phyloP scores from a whole-genome alignment of 331 rosid genomes.

The Quercus lobata region DNA sequence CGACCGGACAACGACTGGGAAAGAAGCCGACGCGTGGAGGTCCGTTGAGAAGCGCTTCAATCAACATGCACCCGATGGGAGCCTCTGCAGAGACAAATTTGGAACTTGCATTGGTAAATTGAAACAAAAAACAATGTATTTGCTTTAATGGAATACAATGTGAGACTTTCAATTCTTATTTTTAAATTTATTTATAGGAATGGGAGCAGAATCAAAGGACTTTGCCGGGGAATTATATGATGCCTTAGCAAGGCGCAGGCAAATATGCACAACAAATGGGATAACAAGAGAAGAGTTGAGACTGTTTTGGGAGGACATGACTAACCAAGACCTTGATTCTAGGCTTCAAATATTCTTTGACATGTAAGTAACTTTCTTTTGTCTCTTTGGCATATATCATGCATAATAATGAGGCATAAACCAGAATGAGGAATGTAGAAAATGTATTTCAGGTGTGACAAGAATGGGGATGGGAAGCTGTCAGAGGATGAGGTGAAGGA shows the following conservation, averaged over 20 bases:
- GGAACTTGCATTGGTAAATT: conserved; percentile 70
- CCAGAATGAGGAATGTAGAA: conserved; percentile 13
- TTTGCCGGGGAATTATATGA: conserved; percentile 72
- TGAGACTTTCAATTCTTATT: background rate
- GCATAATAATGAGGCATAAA: conserved; percentile 1
- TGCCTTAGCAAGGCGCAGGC: conserved; percentile 63
- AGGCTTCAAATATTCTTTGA: conserved; percentile 90
- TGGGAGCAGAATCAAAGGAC: conserved; percentile 72
- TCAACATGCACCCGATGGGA: conserved; percentile 44
- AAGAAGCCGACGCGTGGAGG: conserved; percentile 72
- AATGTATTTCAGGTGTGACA: conserved; percentile 66
- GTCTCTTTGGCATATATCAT: background rate
- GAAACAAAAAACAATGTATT: background rate
- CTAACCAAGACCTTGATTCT: conserved; percentile 55
- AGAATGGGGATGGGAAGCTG: conserved; percentile 89
- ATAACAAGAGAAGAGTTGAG: conserved; percentile 42
- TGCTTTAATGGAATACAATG: background rate
- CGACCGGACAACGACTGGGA: conserved; percentile 57
- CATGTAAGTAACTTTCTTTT: conserved; percentile 42
- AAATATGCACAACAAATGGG: conserved; percentile 31
- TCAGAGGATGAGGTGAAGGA: conserved; percentile 77
- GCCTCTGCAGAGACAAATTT: conserved; percentile 60
- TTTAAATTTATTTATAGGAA: conserved; percentile 38
- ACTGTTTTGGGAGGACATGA: conserved; percentile 90
- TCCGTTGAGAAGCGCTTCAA: conserved; percentile 50